Percentiles rank a stretch among this genome's conserved stretches.
phyloP scores from a whole-genome alignment of 2,329 filamentous ascomycete genomes.

The Aspergillus sclerotialis region DNA sequence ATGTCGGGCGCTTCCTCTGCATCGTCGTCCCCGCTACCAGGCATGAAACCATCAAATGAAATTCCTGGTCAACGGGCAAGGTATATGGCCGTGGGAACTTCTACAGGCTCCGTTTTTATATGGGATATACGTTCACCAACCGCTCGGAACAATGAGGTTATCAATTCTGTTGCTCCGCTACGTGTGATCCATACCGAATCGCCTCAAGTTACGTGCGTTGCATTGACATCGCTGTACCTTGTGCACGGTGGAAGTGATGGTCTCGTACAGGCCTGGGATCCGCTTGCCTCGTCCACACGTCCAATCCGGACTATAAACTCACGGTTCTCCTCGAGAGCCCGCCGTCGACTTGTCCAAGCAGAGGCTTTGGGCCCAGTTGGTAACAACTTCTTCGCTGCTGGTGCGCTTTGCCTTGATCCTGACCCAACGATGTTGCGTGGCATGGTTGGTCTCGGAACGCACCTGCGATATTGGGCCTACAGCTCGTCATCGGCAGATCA shows the following conservation, averaged over 20 bases:
- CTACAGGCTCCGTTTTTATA: slow-evolving; percentile 65
- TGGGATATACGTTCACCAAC: slow-evolving; percentile 74
- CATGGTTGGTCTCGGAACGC: slow-evolving; percentile 77
- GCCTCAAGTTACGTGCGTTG: slow-evolving; percentile 75
- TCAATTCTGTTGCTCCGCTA: slow-evolving; percentile 61
- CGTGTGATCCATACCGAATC: slow-evolving; percentile 85
- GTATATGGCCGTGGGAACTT: slow-evolving; percentile 74
- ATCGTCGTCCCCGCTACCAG: slow-evolving; percentile 47
- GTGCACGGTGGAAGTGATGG: slow-evolving; percentile 93
- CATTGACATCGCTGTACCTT: slow-evolving; percentile 75
- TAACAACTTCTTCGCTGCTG: slow-evolving; percentile 71
- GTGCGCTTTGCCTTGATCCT: slow-evolving; percentile 78
- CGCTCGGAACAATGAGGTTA: slow-evolving; percentile 46
- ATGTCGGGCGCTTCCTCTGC: slow-evolving; percentile 51
- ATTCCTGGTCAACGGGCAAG: slow-evolving; percentile 80
- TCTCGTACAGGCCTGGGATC: slow-evolving; percentile 93
- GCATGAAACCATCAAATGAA: slow-evolving; percentile 46
- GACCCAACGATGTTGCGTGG: slow-evolving; percentile 80
- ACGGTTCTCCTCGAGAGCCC: slow-evolving; percentile 71
- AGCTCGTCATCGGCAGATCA: slow-evolving; percentile 72
- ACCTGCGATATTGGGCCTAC: slow-evolving; percentile 89
- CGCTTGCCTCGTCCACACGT: slow-evolving; percentile 69
- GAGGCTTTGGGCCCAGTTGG: slow-evolving; percentile 61
- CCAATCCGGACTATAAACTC: slow-evolving; percentile 84
- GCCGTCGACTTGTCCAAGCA: slow-evolving; percentile 64